These are phyloP conservation scores for Rhizoctonia solani DNA, from an alignment of 1,284 basidiomycete genomes.

Conservation along the genomic window DNA sequence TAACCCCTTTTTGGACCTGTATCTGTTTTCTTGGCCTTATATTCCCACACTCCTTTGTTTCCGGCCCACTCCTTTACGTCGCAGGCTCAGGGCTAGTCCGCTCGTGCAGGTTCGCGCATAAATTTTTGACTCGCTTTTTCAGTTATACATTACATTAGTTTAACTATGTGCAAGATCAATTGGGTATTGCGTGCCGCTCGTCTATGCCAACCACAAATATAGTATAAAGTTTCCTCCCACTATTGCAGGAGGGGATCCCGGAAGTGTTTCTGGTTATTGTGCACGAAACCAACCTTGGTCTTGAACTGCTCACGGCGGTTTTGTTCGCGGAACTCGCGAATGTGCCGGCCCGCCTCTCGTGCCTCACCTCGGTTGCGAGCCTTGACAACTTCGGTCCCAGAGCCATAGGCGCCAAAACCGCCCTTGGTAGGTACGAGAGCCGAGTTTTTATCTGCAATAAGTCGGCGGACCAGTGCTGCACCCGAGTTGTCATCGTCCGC, in stretches of 20 bases:
- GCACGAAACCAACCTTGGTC: constrained; percentile 74
- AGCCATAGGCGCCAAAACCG: constrained; percentile 82
- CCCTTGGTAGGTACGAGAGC: constrained; percentile 83
- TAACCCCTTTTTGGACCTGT: background rate
- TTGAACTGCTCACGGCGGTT: constrained; percentile 80
- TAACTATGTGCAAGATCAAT: constrained; percentile 10
- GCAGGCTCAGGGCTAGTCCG: background rate
- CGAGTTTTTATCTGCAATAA: constrained; percentile 78
- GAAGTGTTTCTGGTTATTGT: constrained; percentile 91
- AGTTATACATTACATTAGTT: constrained; percentile 27
- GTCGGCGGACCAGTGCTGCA: constrained; percentile 70
- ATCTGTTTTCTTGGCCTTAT: background rate
- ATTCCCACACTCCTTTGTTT: constrained; percentile 23
- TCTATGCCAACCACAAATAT: background rate
- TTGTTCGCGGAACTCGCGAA: constrained; percentile 84
- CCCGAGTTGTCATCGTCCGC: constrained; percentile 64
- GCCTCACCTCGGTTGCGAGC: constrained; percentile 96
- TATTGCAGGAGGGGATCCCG: constrained; percentile 51
- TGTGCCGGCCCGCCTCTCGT: constrained; percentile 85
- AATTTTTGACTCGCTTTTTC: background rate
- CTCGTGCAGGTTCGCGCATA: constrained; percentile 31
- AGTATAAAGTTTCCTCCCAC: background rate
- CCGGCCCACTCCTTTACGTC: constrained; percentile 13
- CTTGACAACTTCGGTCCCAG: constrained; percentile 79
- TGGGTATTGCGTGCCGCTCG: constrained; percentile 15